Percentiles rank a stretch among this genome's conserved stretches.
phyloP scores from a whole-genome alignment of 1,139 yeast species.

The Kluyveromyces sp. region DNA sequence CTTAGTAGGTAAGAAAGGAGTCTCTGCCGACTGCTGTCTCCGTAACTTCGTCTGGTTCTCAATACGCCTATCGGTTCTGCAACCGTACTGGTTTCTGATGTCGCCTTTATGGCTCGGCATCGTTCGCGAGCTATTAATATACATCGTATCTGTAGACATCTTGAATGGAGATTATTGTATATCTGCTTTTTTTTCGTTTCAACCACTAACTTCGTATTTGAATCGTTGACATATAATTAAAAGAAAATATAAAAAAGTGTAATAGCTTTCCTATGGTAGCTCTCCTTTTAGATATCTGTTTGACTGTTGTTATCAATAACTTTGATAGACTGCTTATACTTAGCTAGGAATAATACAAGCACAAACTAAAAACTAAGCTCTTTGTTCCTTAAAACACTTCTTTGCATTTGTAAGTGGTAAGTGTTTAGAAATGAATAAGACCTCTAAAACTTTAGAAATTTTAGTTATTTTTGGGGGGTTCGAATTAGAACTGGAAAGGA shows the following conservation, averaged over 20 bases:
- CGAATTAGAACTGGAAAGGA: background rate
- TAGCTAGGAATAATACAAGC: background rate
- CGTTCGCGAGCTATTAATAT: slow-evolving; percentile 27
- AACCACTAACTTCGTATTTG: background rate
- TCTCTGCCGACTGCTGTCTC: slow-evolving; percentile 11
- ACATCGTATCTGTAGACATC: slow-evolving; percentile 31
- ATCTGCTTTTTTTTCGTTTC: background rate
- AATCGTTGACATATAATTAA: background rate
- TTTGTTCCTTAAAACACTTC: too few relatives aligned
- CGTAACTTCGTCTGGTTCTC: slow-evolving; percentile 10
- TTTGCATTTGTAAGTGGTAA: background rate
- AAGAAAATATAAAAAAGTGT: background rate
- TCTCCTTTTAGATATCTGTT: background rate
- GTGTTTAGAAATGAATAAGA: background rate
- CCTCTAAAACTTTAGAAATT: background rate
- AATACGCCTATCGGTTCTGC: slow-evolving; percentile 12
- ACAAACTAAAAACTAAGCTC: too few relatives aligned
- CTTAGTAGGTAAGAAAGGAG: background rate
- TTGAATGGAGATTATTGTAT: background rate
- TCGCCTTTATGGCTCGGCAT: slow-evolving; percentile 18
- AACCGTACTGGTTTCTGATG: slow-evolving; percentile 19
- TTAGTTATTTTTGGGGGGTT: background rate
- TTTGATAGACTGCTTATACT: background rate
- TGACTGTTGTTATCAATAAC: background rate
- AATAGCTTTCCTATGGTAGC: background rate